These are phyloP conservation scores for Arthroderma sp. DNA, from an alignment of 2,329 filamentous ascomycete species.

Conservation along the genomic window DNA sequence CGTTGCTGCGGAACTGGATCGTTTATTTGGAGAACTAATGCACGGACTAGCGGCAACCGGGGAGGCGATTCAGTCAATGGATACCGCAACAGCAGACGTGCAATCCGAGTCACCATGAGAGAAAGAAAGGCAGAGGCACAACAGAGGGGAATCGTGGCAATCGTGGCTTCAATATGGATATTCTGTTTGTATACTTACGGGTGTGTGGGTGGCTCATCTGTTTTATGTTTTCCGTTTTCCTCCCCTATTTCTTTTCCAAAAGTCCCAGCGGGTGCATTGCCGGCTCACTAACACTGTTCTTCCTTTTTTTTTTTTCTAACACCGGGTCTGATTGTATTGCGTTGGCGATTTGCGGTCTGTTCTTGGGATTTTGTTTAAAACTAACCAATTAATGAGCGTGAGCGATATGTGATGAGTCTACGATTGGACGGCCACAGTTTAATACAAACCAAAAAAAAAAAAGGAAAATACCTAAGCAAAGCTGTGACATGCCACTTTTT, in stretches of 20 bases:
- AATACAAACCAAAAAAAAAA: not conserved
- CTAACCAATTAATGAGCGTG: not conserved
- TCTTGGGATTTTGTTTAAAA: not conserved
- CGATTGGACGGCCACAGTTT: not conserved
- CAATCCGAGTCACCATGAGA: not conserved
- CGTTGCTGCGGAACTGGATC: constrained; percentile 30
- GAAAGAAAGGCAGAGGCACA: not conserved
- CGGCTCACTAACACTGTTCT: not conserved
- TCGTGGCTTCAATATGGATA: not conserved
- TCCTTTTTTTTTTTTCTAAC: not conserved
- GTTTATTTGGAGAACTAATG: constrained; percentile 31
- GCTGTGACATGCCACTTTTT: not conserved
- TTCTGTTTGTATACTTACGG: not conserved
- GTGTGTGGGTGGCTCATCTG: not conserved
- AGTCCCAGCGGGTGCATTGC: not conserved
- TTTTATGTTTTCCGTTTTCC: not conserved
- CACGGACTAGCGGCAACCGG: constrained; percentile 29
- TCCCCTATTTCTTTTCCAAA: too few species aligned
- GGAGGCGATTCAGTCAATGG: constrained; percentile 19
- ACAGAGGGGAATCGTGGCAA: not conserved
- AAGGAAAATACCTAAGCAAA: not conserved
- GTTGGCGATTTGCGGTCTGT: not conserved
- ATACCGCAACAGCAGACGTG: constrained; percentile 10
- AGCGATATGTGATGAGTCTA: constrained; percentile 1
- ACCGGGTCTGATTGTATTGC: not conserved